Evolutionary conservation across 2,329 filamentous ascomycete genomes (phyloP), one percentile per base, ranked within the genome.

Genomic region (Colletotrichum gloeosporioides): DNA sequence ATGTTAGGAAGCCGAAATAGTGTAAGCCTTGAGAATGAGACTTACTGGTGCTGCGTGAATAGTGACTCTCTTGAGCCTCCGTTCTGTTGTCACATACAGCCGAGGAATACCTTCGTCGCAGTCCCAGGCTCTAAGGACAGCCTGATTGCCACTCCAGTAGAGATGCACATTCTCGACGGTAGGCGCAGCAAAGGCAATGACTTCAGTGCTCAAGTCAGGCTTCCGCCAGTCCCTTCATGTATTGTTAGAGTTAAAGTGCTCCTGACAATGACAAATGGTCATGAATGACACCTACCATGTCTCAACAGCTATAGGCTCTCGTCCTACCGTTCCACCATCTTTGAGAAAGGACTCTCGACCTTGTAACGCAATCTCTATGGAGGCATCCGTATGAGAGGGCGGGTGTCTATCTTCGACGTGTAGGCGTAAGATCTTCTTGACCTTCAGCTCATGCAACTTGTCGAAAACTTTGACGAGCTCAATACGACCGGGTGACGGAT

Each of bases 1-100:
- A 2, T 0, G 16, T 25, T 0, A 59, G 55, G 29, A 57, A 27
- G 13, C 1, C 15, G 25, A 5, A 57, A 57, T n/a, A 1, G 39
- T 49, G 0, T 2, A n/a, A 49, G 18, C 18, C 39, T 49, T 12
- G 18, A 4, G 39, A 3, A n/a, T 12, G 18, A n/a, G 1, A 49
- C 39, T 49, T 1, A 53, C 44, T 25, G 44, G 44, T 53, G 44
- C 44, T 53, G 44, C n/a, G 44, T 53, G 44, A 3, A 53, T 4
- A 53, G 44, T 53, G 3, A 53, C 44, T 53, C 6, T 53, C 44
- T 53, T 53, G n/a, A 53, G n/a, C n/a, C 44, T 53, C 44, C 44
- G 44, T 2, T 53, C 44, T 6, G n/a, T 53, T 25, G 44, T 53
- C 6, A 53, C 44, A 13, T 22, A 53, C 2, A 53, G n/a, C 2